Base-by-base conservation (phyloP, 345 rosid genomes). In the Diplotaxis tenuifolia region DNA sequence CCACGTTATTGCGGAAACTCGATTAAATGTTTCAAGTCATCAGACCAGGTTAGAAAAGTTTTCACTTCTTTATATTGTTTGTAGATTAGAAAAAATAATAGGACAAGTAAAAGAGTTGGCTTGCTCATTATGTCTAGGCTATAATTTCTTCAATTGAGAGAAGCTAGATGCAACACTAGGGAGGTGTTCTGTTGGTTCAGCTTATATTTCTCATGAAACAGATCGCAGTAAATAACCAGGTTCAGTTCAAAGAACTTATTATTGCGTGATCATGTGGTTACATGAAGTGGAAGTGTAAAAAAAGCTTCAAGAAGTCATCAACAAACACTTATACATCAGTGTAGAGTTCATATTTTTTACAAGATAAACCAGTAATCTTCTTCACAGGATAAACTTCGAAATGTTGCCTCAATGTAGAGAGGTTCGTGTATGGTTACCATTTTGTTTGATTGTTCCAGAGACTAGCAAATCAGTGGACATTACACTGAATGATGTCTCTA, bases 401-500 rank as follows among this genome's bases (percentile, higher is more conserved):
- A 32, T 76, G 60, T 20, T 62, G 67, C 53, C 23, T 50, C 14
- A 50, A 11, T 76, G 80, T 58, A 25, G 61, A 45, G 22, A 70
- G 10, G 56, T 9, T 52, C 59, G 36, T 71, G 58, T 77, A 22
- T 66, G 40, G 58, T 29, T 65, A 60, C 52, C 72, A 20, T 58
- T 65, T 50, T 19, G 72, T 36, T 68, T 50, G 27, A 65, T 52
- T 12, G 19, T 71, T 22, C 80, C 62, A 65, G 76, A 34, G 20
- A 77, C 80, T 25, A 62, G 81, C 72, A 88, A 55, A 83, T 88
- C 96, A 42, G 84, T 80, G n/a, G 96, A 94, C 59, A 94, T 91
- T 60, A 89, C 96, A 20, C 87, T 92, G 66, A 95, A 71, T 49
- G 93, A 90, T 89, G 88, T 89, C 82, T 95, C 99, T 74, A 95